Percentiles rank a stretch among this genome's conserved stretches.
Evolutionary conservation across 495 filamentous ascomycete genomes (phyloP).

Genomic region (Aspergillus ellipticus): DNA sequence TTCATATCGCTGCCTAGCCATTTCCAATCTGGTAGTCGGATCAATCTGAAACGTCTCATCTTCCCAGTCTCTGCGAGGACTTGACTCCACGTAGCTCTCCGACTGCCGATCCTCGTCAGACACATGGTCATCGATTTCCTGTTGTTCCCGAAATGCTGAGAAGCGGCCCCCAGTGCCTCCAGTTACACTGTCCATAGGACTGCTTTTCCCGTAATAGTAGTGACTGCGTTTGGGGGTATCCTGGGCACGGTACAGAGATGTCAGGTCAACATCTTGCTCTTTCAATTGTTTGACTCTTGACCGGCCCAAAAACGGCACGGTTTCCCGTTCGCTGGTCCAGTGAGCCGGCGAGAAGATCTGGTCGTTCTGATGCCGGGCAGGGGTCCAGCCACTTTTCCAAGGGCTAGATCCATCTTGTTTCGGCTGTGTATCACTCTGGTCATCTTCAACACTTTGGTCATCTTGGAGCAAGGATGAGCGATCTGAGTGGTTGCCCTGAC

Average conservation of each 20-base stretch:
- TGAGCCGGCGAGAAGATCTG: slow-evolving; percentile 30
- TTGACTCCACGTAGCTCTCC: slow-evolving; percentile 18
- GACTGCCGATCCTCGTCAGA: slow-evolving; percentile 8
- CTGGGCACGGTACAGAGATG: slow-evolving; percentile 29
- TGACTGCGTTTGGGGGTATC: slow-evolving; percentile 40
- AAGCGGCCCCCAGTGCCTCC: slow-evolving; percentile 14
- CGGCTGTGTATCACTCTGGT: slow-evolving; percentile 10
- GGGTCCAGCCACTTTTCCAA: slow-evolving; percentile 10
- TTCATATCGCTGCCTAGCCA: slow-evolving; percentile 11
- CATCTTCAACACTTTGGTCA: slow-evolving; percentile 9
- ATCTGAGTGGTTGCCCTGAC: slow-evolving; percentile 29
- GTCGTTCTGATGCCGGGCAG: slow-evolving; percentile 11
- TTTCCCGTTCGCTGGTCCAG: slow-evolving; percentile 27
- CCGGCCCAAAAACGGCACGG: slow-evolving; percentile 26
- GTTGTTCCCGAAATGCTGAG: slow-evolving; percentile 10
- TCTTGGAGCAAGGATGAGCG: slow-evolving; percentile 12
- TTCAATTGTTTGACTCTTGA: slow-evolving; percentile 37
- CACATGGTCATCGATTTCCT: slow-evolving; percentile 5
- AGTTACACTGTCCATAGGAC: slow-evolving; percentile 24
- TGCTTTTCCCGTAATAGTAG: slow-evolving; percentile 42
- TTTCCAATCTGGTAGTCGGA: slow-evolving; percentile 22
- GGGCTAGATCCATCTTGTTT: slow-evolving; percentile 13
- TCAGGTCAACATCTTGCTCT: slow-evolving; percentile 40
- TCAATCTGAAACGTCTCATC: slow-evolving; percentile 24
- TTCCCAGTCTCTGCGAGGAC: slow-evolving; percentile 24